Evolutionary conservation across 148 eudicot species (phyloP), one percentile per base, ranked within the genome.

Genomic region (Vaccinium darrowii): DNA sequence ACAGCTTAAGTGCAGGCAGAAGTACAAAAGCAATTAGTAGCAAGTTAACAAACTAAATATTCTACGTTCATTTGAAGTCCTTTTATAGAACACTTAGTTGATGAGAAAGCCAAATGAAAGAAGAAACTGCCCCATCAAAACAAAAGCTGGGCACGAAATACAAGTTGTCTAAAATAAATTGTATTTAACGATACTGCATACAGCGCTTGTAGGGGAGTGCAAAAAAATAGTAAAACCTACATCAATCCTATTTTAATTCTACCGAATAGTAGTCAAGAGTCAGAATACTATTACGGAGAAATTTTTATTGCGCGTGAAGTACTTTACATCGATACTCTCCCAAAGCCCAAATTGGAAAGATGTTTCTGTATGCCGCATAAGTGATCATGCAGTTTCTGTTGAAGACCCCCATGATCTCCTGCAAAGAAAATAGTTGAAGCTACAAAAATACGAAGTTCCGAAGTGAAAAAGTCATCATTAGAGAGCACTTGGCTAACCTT

Each of bases 331-430:
- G 93, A 82, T 95, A 95, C 86, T 95, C 98, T 3, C 96, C 98
- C 62, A 95, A 89, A 57, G 98, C 98, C 98, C 98, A 95, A 71
- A 94, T 93, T 1, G 98, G 98, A 81, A 95, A 91, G 71, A 95
- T 91, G 86, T 89, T 89, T 90, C 98, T 92, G 87, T 95, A 95
- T 75, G 81, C 63, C 14, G 81, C 62, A 15, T 78, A 78, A 78
- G 81, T 52, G 7, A 78, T 78, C 81, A 95, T 95, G 87, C 98
- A 95, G 83, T 94, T 94, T 87, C 69, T 91, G 88, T 94, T 95
- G 91, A 95, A 94, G 23, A 94, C 98, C 63, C 98, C 98, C 93
- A 92, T 95, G 72, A 95, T 93, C 72, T 93, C 98, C 98, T 95
- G 92, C 80, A 88, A 57, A 13, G 57, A 8, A 50, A 27, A 65